These are phyloP conservation scores for Penicillium sp. DNA, from an alignment of 2,329 filamentous ascomycete species.

Conservation along the genomic window DNA sequence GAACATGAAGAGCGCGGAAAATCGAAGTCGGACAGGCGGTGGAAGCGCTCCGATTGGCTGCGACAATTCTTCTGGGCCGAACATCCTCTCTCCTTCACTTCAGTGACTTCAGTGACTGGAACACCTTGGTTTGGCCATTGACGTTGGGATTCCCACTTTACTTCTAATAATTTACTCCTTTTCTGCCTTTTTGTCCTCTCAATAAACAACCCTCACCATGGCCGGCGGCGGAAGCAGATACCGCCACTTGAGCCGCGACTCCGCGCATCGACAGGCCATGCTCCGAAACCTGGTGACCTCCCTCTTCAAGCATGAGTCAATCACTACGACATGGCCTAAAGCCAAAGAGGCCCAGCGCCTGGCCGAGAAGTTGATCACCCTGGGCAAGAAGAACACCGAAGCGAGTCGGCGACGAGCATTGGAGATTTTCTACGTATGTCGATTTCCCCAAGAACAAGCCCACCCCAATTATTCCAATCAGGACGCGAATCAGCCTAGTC, in stretches of 20 bases:
- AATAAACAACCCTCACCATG: conserved; percentile 53
- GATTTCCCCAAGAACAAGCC: not conserved
- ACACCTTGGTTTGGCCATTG: not conserved
- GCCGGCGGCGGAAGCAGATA: conserved; percentile 84
- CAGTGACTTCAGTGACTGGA: not conserved
- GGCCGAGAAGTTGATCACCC: conserved; percentile 89
- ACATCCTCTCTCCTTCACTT: conserved; percentile 6
- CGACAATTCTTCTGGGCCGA: conserved; percentile 34
- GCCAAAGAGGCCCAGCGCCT: conserved; percentile 94
- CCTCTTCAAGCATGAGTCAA: conserved; percentile 87
- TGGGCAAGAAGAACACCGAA: conserved; percentile 90
- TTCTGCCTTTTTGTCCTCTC: not conserved
- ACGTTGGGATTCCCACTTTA: conserved; percentile 7
- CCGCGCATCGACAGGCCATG: conserved; percentile 83
- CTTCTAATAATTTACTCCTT: not conserved
- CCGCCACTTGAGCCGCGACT: conserved; percentile 80
- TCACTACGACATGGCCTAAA: conserved; percentile 93
- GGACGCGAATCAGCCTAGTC: not conserved
- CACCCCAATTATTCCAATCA: not conserved
- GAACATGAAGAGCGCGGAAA: conserved; percentile 9
- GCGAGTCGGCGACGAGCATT: conserved; percentile 72
- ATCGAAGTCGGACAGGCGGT: conserved; percentile 22
- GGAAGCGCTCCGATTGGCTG: conserved; percentile 37
- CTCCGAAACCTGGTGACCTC: conserved; percentile 95
- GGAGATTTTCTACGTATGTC: conserved; percentile 78